Evolutionary conservation across 176 grass and related monocot species (phyloP), one percentile per base, ranked within the genome.

Genomic region (Saccharum officinarum): DNA sequence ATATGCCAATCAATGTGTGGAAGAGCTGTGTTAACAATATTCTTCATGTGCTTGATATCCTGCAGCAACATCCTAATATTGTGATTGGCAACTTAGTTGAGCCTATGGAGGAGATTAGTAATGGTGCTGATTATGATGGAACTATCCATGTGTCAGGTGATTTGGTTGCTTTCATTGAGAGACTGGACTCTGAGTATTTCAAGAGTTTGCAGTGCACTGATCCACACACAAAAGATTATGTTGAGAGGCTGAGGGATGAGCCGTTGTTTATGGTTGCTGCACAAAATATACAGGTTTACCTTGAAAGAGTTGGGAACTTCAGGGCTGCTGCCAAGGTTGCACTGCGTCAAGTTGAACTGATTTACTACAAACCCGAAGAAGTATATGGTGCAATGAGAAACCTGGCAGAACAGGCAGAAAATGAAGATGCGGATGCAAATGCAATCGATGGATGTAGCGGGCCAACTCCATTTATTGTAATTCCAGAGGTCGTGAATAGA

Each of bases 361-460:
- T 98, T 34, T 98, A 98, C 86, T 98, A 98, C 83, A 98, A 98
- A 68, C 96, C 93, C 75, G 93, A 98, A 81, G 96, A 92, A 77
- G 96, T 98, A 49, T 98, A 98, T 89, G 91, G 93, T 80, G 89
- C 95, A 45, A 95, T 93, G 91, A 86, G 93, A 62, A 98, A 90
- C n/a, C 75, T 98, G 47, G 87, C 95, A 37, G 95, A 95, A 70
- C 91, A 83, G 64, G 73, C 14, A 3, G 55, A 59, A 23, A 59
- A 23, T 59, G 95, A 91, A 84, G 75, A 34, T 80, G 87, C 72
- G 34, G 90, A 82, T 16, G 86, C 92, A 79, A 73, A 77, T 67
- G 76, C 37, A 78, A 46, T 52, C 49, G 86, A 87, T 80, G 80
- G 76, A 37, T 87, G 68, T 30, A 83, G 74, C 41, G 92, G 91